Base-by-base conservation (phyloP, 306 rosid genomes). In the Erythrophleum fordii region DNA sequence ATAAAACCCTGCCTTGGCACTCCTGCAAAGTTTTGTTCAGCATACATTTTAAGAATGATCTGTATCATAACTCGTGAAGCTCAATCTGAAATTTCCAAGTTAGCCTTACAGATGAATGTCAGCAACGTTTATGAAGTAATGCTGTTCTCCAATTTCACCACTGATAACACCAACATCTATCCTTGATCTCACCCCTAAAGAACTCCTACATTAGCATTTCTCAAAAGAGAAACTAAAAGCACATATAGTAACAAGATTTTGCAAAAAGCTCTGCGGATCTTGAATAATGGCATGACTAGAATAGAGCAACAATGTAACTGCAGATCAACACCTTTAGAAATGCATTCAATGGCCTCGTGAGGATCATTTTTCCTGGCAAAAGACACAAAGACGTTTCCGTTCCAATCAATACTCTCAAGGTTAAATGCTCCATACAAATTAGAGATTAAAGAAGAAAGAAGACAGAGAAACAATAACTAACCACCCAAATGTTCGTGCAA, bases 1-100 rank as follows among this genome's bases (percentile, higher is more conserved):
- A 83, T 84, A 85, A 85, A 84, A 95, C 8, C 99, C 99, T 42
- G 98, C 99, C 85, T 93, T 95, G 25, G 99, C 99, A 69, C 96
- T 95, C 93, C 99, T 95, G 84, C 81, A 83, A 84, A 74, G 77
- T 61, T 61, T 48, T 23, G 29, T 41, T 59, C 49, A 64, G 53
- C 23, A 65, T 17, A 41, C 68, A 77, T 56, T 70, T 70, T 56
- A 75, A 78, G 73, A 78, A 42, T 48, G 58, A 83, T 81, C 35
- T 22, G 73, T 3, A 14, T 49, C 73, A 68, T 42, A 6, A 39
- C 53, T 68, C 34, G 3, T 17, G 52, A 82, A 62, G 58, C 67
- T 80, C 72, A 68, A 62, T 76, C 56, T n/a, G 52, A 81, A 77
- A 70, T 56, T 77, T 83, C 65, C 26, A 75, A 85, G 76, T 89